Evolutionary conservation across 2,329 filamentous ascomycete species (phyloP), one percentile per base, ranked within the genome.

Genomic region (Daldinia sp.): DNA sequence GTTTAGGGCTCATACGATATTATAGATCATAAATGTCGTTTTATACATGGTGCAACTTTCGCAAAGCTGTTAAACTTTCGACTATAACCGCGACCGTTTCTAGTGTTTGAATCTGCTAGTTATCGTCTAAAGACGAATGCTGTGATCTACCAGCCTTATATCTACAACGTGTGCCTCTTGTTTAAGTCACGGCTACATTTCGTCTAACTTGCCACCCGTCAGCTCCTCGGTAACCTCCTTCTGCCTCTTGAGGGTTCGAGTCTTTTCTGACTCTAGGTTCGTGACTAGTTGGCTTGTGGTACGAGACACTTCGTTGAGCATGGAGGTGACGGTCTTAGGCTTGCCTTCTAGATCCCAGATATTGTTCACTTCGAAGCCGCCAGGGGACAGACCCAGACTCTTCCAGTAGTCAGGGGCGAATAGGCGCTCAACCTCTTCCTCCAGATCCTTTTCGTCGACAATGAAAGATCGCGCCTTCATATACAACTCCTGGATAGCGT

Each of bases 401-500:
- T 75, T 78, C 78, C 86, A 88, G 79, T 83, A 83, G 69, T 88
- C 85, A 28, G 89, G 88, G 15, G 88, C 86, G 81, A 98, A 99
- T n/a, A 91, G 85, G 70, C 85, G 82, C 23, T 97, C 91, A 63
- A 98, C 90, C 72, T 89, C 87, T 15, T 84, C 84, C 73, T 92
- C 87, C 37, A 99, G 87, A 78, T 97, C 91, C 57, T 86, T 82
- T 78, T 97, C 94, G 26, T 87, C 90, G 18, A 93, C 90, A 77
- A 99, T 98, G 82, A 98, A 99, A 42, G 88, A 84, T 28, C 92
- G 88, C 4, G 96, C 94, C 74, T 94, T 92, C 82, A 96, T 92
- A 82, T 99, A 99, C 12, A 99, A 87, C 65, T 93, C 90, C 81
- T 97, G 93, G 33, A 99, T 82, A 15, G 90, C 87, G 72, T 95